Conservation (phyloP, 1,284 basidiomycete species). For the Marasmius sp. region DNA sequence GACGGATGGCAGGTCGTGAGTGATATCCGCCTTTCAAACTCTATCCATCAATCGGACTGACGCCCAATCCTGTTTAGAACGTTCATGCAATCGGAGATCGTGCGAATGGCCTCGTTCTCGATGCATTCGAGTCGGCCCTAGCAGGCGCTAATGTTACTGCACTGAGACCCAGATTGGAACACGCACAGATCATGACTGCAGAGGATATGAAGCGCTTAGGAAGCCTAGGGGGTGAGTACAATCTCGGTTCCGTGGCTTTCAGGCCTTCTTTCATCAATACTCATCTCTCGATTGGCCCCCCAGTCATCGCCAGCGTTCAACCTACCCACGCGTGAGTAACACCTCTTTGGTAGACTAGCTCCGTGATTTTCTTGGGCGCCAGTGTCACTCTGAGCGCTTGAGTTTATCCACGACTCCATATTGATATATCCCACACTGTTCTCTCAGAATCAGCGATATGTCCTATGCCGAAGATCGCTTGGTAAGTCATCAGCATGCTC, state of each 20-base stretch:
- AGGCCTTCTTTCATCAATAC: neutral
- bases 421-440: neutral
- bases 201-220: slow-evolving; percentile 73
- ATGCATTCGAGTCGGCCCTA: slow-evolving; percentile 55
- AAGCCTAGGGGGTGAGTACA: slow-evolving; percentile 61
- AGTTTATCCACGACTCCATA: neutral
- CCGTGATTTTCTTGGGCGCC: neutral
- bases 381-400: too few relatives aligned
- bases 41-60: neutral
- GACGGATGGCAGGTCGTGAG: slow-evolving; percentile 13
- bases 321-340: slow-evolving; percentile 79
- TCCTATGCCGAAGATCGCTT: slow-evolving; percentile 82
- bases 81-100: slow-evolving; percentile 13
- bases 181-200: slow-evolving; percentile 82
- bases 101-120: slow-evolving; percentile 42
- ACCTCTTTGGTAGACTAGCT: neutral
- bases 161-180: slow-evolving; percentile 81
- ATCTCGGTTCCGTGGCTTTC: neutral
- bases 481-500: slow-evolving; percentile 32
- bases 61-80: neutral
- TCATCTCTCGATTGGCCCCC: neutral
- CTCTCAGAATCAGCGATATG: slow-evolving; percentile 83
- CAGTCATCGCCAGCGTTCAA: slow-evolving; percentile 90
- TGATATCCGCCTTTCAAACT: neutral
- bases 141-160: slow-evolving; percentile 34